Conservation (phyloP, 768 basidiomycete species). For the Leccinum truebloodii region DNA sequence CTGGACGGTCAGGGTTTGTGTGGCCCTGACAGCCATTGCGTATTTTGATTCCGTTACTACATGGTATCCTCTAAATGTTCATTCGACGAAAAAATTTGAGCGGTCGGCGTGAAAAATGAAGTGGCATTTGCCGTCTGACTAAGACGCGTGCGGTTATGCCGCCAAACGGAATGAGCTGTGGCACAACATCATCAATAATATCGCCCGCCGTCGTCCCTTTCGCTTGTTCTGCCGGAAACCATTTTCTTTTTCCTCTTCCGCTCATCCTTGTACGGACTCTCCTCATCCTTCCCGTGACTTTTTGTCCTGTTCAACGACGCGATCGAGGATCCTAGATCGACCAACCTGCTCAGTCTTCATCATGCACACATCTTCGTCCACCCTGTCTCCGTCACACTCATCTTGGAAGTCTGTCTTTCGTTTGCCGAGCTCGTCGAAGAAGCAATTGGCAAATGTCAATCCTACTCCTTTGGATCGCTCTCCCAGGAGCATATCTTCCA, state of each 20-base stretch:
- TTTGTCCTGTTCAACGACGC: background rate
- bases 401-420: slow-evolving; percentile 79
- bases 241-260: slow-evolving; percentile 19
- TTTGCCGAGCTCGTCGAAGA: slow-evolving; percentile 66
- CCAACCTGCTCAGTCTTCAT: background rate
- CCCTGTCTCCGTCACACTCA: slow-evolving; percentile 29
- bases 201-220: slow-evolving; percentile 5
- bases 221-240: slow-evolving; percentile 18
- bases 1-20: background rate
- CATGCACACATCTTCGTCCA: slow-evolving; percentile 30
- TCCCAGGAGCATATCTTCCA: slow-evolving; percentile 29
- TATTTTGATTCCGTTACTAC: background rate
- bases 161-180: slow-evolving; percentile 10
- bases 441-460: slow-evolving; percentile 39
- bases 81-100: background rate
- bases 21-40: background rate
- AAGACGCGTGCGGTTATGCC: slow-evolving; percentile 23
- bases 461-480: slow-evolving; percentile 50
- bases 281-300: slow-evolving; percentile 16
- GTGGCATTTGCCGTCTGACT: slow-evolving; percentile 35
- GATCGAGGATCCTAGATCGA: slow-evolving; percentile 30
- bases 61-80: background rate
- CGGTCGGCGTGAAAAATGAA: slow-evolving; percentile 7
- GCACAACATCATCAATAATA: slow-evolving; percentile 5
- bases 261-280: slow-evolving; percentile 5